Conservation (phyloP, 805 yeast genomes). For the Yamadazyma akitaensis region DNA sequence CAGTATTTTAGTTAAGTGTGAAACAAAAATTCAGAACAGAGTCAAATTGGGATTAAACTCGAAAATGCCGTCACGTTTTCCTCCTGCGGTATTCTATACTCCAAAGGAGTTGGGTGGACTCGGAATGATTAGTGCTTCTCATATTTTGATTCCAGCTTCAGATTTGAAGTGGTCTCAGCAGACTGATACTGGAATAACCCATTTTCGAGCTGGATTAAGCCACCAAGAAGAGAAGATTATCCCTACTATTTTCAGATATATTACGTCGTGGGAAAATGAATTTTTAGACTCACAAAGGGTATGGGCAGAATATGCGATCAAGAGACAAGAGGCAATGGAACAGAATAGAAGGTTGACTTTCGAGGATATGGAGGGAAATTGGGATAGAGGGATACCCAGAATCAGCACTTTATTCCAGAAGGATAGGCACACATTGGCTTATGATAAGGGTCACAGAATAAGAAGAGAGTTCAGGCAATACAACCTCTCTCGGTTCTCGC, state of each 20-base stretch:
- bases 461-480: conserved; percentile 77
- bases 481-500: conserved; percentile 68
- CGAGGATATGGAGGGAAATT: conserved; percentile 89
- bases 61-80: conserved; percentile 97
- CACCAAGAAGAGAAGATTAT: conserved; percentile 76
- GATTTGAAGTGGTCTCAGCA: conserved; percentile 90
- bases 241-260: conserved; percentile 90
- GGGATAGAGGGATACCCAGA: conserved; percentile 98
- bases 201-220: conserved; percentile 90
- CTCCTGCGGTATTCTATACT: conserved; percentile 97
- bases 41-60: conserved; percentile 94
- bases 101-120: conserved; percentile 97
- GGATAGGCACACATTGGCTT: conserved; percentile 90
- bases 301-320: conserved; percentile 95
- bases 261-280: conserved; percentile 96
- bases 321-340: conserved; percentile 80
- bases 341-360: conserved; percentile 82
- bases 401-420: conserved; percentile 93
- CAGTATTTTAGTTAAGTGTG: conserved; percentile 83
- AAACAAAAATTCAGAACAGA: conserved; percentile 88
- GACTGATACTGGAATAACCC: conserved; percentile 92
- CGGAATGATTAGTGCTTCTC: conserved; percentile 97
- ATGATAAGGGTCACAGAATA: conserved; percentile 89
- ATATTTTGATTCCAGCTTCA: conserved; percentile 88
- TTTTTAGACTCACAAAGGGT: conserved; percentile 91